Base-by-base conservation (phyloP, 495 filamentous ascomycete genomes). In the Penicillium paxilli region DNA sequence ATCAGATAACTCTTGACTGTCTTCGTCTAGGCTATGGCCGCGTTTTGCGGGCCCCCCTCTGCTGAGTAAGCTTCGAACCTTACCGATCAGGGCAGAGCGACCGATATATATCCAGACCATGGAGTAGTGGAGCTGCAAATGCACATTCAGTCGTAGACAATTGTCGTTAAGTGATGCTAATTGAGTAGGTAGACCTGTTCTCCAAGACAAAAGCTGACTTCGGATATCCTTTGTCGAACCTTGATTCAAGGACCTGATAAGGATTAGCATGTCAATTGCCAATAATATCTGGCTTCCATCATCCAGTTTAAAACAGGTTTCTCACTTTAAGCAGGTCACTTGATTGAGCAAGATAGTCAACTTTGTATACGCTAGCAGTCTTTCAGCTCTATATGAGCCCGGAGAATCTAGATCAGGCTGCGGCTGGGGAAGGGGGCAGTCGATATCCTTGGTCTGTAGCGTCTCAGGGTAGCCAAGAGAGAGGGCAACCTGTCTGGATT, bases 101-200 rank as follows among this genome's bases (percentile, higher is more conserved):
- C 42, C 42, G 21, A 45, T 45, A 45, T 16, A 45, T 20, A 45
- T 45, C 42, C 42, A 45, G 22, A 45, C 22, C 42, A 45, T 45
- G 17, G 42, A 45, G 42, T 45, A 45, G 42, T 45, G 42, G 25
- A 45, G 42, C 22, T 45, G 42, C 26, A 45, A 45, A 45, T 45
- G 42, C 22, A 45, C 42, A 10, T 45, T 45, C 25, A 45, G 20
- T 45, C 42, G 42, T 26, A 45, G n/a, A 26, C 22, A 45, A 17
- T 14, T 14, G 19, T 19, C 42, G 25, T 45, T 26, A 6, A 45
- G 42, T 26, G 42, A 25, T 26, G 22, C 25, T 26, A 45, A 45
- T 45, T 45, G 42, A 45, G 21, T n/a, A 25, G 42, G 42, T 26
- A 45, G 16, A 26, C 22, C 42, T 26, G 11, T n/a, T 26, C 26